Conservation (phyloP, 805 yeast species). For the Candida tallmaniae region DNA sequence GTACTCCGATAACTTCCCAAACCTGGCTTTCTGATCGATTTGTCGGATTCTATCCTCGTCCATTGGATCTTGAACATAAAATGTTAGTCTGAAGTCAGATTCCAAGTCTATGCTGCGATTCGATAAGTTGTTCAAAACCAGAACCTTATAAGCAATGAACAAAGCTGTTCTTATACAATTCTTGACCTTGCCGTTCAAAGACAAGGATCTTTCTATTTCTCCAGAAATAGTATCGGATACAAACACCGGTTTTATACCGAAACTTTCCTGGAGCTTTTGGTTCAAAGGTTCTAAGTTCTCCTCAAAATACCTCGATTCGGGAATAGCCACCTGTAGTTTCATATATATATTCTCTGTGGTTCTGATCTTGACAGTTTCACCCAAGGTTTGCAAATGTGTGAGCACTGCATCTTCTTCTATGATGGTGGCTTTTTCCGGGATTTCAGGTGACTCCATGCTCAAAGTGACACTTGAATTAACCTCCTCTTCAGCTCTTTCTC, state of each 20-base stretch:
- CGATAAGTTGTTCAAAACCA: conserved; percentile 23
- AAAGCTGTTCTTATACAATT: conserved; percentile 21
- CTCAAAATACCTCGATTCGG: conserved; percentile 25
- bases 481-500: background rate
- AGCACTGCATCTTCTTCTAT: conserved; percentile 3
- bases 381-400: background rate
- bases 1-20: conserved; percentile 1
- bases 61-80: conserved; percentile 3
- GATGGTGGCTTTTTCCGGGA: background rate
- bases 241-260: conserved; percentile 17
- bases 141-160: conserved; percentile 22
- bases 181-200: conserved; percentile 23
- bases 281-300: conserved; percentile 9
- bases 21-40: conserved; percentile 10
- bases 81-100: conserved; percentile 7
- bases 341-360: conserved; percentile 5
- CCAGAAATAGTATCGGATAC: conserved; percentile 21
- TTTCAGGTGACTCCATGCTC: background rate
- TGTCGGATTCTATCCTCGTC: conserved; percentile 9
- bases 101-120: conserved; percentile 26
- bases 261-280: conserved; percentile 15
- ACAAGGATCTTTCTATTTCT: conserved; percentile 26
- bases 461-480: background rate
- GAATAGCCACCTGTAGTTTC: conserved; percentile 13
- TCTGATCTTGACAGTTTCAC: conserved; percentile 3